Percentiles rank a stretch among this genome's conserved stretches.
Conservation (phyloP, 805 yeast species). For the Wickerhamomyces alni region DNA sequence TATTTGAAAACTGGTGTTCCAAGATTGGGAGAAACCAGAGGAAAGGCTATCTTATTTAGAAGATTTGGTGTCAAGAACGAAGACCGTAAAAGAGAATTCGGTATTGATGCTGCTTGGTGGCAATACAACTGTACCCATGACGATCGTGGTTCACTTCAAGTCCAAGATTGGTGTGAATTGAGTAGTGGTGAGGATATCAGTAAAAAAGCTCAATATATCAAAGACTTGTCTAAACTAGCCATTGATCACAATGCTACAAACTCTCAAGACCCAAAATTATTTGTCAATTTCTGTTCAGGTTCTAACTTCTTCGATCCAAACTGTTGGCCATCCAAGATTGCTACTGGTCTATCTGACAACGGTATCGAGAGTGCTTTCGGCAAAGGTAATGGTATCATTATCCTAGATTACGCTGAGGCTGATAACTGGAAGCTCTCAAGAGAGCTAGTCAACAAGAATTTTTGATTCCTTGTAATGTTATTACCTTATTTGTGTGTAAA, state of each 20-base stretch:
- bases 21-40: slow-evolving; percentile 53
- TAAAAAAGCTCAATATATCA: slow-evolving; percentile 52
- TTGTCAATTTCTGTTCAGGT: slow-evolving; percentile 68
- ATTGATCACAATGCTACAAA: slow-evolving; percentile 39
- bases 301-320: slow-evolving; percentile 62
- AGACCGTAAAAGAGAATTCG: slow-evolving; percentile 38
- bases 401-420: slow-evolving; percentile 61
- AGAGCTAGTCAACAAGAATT: slow-evolving; percentile 46
- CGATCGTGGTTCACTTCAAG: slow-evolving; percentile 54
- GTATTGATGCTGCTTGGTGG: slow-evolving; percentile 68
- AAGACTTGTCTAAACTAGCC: slow-evolving; percentile 49
- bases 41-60: slow-evolving; percentile 60
- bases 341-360: slow-evolving; percentile 41
- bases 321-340: slow-evolving; percentile 71
- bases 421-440: slow-evolving; percentile 54
- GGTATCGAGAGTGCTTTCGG: slow-evolving; percentile 42
- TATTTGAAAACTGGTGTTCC: slow-evolving; percentile 53
- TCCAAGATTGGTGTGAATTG: slow-evolving; percentile 73
- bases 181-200: slow-evolving; percentile 43
- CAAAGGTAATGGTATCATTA: slow-evolving; percentile 56
- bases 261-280: slow-evolving; percentile 46
- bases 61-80: slow-evolving; percentile 60
- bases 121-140: slow-evolving; percentile 57
- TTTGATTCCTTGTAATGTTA: too few relatives aligned
- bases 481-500: too few relatives aligned